Percentiles rank a stretch among this genome's conserved stretches.
These are phyloP conservation scores for Carex myosuroides DNA, from an alignment of 176 grass and related monocot genomes.

Conservation along the genomic window DNA sequence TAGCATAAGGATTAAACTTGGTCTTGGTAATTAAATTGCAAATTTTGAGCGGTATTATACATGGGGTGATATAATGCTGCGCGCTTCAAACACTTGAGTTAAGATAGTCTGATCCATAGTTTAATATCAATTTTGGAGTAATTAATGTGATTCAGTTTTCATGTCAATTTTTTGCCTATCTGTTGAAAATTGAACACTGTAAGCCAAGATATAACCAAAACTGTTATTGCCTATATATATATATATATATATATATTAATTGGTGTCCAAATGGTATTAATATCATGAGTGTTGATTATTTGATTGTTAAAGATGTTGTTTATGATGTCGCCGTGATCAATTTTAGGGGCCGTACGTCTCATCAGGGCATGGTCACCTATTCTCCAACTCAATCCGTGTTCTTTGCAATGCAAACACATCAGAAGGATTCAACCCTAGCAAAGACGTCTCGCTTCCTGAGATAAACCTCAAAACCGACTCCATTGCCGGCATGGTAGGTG, in stretches of 20 bases:
- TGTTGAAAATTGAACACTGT: neutral
- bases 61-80: neutral
- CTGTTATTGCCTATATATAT: too few species aligned
- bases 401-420: constrained; percentile 94
- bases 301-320: neutral
- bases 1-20: neutral
- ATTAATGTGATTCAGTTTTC: neutral
- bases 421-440: constrained; percentile 65
- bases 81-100: neutral
- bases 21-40: neutral
- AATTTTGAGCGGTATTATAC: neutral
- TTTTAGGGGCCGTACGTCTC: constrained; percentile 67
- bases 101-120: neutral
- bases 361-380: constrained; percentile 28
- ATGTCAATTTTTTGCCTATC: neutral
- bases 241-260: too few species aligned
- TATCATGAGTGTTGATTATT: neutral
- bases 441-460: constrained; percentile 67
- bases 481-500: constrained; percentile 37
- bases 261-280: neutral
- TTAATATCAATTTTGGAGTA: neutral
- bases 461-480: constrained; percentile 59
- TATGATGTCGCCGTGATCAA: neutral
- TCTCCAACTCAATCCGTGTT: constrained; percentile 58
- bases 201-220: neutral